Evolutionary conservation across 2,329 filamentous ascomycete genomes (phyloP), one percentile per base, ranked within the genome.

Genomic region (Chrysoporthe puriensis): DNA sequence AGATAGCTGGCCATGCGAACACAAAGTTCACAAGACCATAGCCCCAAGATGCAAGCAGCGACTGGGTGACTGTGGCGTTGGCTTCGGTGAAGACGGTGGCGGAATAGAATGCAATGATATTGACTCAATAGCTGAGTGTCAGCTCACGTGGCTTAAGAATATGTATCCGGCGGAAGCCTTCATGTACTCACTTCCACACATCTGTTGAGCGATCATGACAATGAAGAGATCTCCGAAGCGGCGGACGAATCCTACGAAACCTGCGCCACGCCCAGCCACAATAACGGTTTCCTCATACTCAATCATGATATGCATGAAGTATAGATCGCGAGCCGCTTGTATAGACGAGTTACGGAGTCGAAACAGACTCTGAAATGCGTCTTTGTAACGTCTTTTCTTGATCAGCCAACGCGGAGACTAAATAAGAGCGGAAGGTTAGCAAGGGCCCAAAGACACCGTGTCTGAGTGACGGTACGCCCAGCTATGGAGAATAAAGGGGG

Each of bases 331-430:
- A 1, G 83, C 78, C 13, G 84, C 84, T 69, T 85, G 83, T 5
- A 86, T 73, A 0, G 78, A 73, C 0, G 79, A 80, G 66, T 83
- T 83, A 3, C 85, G 82, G 3, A 86, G 78, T 2, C 79, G 79
- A 16, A 73, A 75, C 0, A 85, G 77, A 0, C 83, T 84, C 3
- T 76, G 70, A 70, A 80, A 83, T 5, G 85, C 85, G 46, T 82
- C 78, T 54, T 71, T 71, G 70, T 82, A 81, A 21, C 76, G 77
- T 0, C 80, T 80, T 66, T 83, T 84, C 50, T 84, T 83, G 74
- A 86, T 84, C 65, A 81, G 83, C 83, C 84, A 86, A 34, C 84
- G 79, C 3, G 84, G 84, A 1, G 82, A 85, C 66, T 86, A 48
- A n/a, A 8, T 48, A n/a, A n/a, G 4, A 21, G 18, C n/a, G 16